These are phyloP conservation scores for Suhomyces sp. DNA, from an alignment of 805 yeast species.

Conservation along the genomic window DNA sequence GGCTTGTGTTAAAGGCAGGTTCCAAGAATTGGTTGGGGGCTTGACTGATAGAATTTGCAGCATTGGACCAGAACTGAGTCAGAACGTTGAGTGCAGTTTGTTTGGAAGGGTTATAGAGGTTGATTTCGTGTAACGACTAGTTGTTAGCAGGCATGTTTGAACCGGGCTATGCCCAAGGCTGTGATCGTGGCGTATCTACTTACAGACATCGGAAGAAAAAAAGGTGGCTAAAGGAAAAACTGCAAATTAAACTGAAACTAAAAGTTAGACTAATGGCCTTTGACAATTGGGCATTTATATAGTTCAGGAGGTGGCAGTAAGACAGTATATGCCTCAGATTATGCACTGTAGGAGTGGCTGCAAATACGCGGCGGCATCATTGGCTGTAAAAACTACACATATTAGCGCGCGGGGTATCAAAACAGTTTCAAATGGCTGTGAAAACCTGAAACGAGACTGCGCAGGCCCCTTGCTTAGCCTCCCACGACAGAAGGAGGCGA, in stretches of 20 bases:
- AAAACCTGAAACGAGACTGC: neutral
- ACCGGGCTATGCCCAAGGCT: neutral
- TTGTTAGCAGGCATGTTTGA: neutral
- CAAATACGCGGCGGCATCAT: neutral
- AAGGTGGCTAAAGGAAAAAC: neutral
- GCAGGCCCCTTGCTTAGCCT: neutral
- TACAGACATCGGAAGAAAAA: neutral
- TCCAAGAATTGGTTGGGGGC: neutral
- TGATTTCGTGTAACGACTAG: neutral
- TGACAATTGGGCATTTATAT: neutral
- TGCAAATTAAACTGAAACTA: neutral
- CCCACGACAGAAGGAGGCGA: neutral
- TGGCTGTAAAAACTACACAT: neutral
- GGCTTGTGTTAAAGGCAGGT: constrained; percentile 3
- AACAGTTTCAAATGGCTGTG: neutral
- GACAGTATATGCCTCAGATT: neutral
- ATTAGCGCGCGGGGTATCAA: neutral
- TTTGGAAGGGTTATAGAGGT: neutral
- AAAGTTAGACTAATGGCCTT: neutral
- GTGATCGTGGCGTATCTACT: neutral
- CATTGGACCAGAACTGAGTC: constrained; percentile 2
- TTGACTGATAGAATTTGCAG: neutral
- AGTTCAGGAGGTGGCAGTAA: neutral
- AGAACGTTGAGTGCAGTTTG: neutral
- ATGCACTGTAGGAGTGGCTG: neutral